Conservation (phyloP, 2,329 filamentous ascomycete genomes). For the Chrysoporthe austroafricana region DNA sequence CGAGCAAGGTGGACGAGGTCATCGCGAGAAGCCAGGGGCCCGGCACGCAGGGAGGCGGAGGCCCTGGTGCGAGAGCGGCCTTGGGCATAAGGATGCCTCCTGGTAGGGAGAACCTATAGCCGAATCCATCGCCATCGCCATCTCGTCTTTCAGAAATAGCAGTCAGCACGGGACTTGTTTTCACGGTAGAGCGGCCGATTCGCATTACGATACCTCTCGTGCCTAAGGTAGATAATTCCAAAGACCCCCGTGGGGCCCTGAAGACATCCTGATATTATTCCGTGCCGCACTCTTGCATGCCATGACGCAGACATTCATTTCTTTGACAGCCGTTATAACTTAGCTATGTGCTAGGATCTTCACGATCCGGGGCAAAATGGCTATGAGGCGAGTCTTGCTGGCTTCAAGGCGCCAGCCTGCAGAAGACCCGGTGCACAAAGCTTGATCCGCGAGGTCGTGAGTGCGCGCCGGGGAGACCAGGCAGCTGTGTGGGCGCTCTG, state of each 20-base stretch:
- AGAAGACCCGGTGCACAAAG: no score
- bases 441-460: no score
- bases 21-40: conserved; percentile 31
- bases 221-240: background rate
- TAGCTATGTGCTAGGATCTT: background rate
- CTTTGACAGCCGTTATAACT: background rate
- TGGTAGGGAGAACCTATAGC: conserved; percentile 41
- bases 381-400: background rate
- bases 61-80: conserved; percentile 34
- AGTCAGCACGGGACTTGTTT: background rate
- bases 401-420: background rate
- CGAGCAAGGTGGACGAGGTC: conserved; percentile 78
- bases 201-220: background rate
- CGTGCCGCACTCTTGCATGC: conserved; percentile 1
- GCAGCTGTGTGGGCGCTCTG: background rate
- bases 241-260: background rate
- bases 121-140: background rate
- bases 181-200: no score
- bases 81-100: conserved; percentile 62
- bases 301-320: background rate
- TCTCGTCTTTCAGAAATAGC: background rate
- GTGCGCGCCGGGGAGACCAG: no score
- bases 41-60: conserved; percentile 17
- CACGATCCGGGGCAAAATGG: background rate
- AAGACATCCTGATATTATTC: background rate